Percentiles rank a stretch among this genome's conserved stretches.
Conservation (phyloP, 192 early-diverging fungal species). For the Rhizophagus clarus region DNA sequence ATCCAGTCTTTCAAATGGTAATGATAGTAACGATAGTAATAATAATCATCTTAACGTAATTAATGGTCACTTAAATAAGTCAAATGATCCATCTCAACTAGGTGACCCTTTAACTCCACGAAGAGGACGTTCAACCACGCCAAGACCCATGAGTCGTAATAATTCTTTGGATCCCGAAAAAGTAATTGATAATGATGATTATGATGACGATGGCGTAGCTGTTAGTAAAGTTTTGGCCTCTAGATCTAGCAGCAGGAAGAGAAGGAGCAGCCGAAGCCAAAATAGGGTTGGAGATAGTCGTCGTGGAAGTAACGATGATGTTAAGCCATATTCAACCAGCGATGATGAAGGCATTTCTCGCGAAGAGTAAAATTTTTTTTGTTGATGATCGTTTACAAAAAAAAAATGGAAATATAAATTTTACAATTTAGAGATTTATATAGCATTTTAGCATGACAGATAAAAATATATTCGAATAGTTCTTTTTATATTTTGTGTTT, state of each 20-base stretch:
- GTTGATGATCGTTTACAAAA: neutral
- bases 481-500: neutral
- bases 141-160: conserved; percentile 13
- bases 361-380: neutral
- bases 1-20: neutral
- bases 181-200: conserved; percentile 12
- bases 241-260: conserved; percentile 16
- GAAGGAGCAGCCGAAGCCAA: conserved; percentile 18
- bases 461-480: neutral
- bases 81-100: neutral
- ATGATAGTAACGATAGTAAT: conserved; percentile 8
- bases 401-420: neutral
- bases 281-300: conserved; percentile 15
- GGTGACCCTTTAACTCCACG: neutral
- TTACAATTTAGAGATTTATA: neutral
- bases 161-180: conserved; percentile 12
- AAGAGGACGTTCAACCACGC: conserved; percentile 29
- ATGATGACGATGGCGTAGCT: conserved; percentile 30
- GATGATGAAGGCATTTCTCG: neutral
- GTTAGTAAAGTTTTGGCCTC: conserved; percentile 30
- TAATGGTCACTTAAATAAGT: neutral
- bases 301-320: conserved; percentile 5
- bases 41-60: neutral
- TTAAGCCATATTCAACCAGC: neutral
- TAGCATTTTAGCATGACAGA: neutral